Conservation (phyloP, 805 yeast species). For the Metschnikowia picachoensis region DNA sequence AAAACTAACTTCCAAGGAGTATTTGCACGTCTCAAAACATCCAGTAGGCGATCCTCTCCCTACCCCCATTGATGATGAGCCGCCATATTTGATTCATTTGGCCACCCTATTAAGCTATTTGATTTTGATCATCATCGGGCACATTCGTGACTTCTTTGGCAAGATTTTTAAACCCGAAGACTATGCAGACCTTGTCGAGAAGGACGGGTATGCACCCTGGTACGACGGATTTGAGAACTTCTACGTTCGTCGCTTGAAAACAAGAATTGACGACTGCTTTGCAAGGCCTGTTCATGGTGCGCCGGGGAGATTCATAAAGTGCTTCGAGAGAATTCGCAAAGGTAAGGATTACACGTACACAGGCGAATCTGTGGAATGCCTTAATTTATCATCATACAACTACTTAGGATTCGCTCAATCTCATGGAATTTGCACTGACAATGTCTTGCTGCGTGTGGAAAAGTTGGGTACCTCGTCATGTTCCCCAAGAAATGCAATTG, state of each 20-base stretch:
- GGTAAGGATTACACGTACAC: slow-evolving; percentile 63
- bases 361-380: slow-evolving; percentile 71
- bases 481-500: slow-evolving; percentile 71
- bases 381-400: slow-evolving; percentile 87
- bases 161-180: slow-evolving; percentile 63
- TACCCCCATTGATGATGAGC: slow-evolving; percentile 73
- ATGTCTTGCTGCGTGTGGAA: slow-evolving; percentile 59
- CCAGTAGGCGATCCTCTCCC: slow-evolving; percentile 56
- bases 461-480: slow-evolving; percentile 74
- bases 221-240: slow-evolving; percentile 90
- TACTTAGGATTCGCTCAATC: slow-evolving; percentile 97
- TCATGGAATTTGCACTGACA: slow-evolving; percentile 84
- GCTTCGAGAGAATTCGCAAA: slow-evolving; percentile 76
- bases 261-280: slow-evolving; percentile 90
- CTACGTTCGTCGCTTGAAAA: slow-evolving; percentile 87
- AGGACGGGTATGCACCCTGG: slow-evolving; percentile 94
- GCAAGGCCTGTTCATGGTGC: slow-evolving; percentile 96
- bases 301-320: slow-evolving; percentile 86
- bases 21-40: slow-evolving; percentile 58
- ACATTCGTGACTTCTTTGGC: slow-evolving; percentile 84
- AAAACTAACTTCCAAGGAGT: slow-evolving; percentile 56
- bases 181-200: slow-evolving; percentile 64
- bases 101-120: slow-evolving; percentile 84
- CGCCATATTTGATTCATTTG: slow-evolving; percentile 74
- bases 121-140: slow-evolving; percentile 83